Conservation (phyloP, 306 rosid genomes). For the Rubus parviflorus region DNA sequence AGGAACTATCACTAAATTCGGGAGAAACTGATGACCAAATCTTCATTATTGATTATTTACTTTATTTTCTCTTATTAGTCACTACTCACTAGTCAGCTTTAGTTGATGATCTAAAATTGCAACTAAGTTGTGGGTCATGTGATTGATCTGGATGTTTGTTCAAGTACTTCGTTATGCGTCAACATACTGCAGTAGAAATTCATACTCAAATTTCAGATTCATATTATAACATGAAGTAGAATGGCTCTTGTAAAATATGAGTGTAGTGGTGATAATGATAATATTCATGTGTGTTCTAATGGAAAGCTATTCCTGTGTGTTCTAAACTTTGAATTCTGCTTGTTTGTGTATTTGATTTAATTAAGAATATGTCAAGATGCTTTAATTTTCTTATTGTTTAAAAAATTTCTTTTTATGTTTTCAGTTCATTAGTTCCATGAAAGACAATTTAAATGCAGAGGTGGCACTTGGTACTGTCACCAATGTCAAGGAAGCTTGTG, state of each 20-base stretch:
- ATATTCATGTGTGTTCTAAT: neutral
- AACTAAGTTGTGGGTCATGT: neutral
- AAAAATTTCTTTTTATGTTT: conserved; percentile 22
- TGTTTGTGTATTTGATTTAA: conserved; percentile 9
- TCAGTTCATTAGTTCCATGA: conserved; percentile 95
- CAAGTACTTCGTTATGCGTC: neutral
- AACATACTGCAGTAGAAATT: neutral
- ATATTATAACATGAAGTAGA: neutral
- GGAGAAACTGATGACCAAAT: neutral
- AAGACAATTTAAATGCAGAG: conserved; percentile 96
- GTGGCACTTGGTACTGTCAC: conserved; percentile 98
- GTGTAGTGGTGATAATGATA: neutral
- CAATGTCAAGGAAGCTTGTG: conserved; percentile 97
- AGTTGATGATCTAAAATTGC: neutral
- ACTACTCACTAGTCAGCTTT: neutral
- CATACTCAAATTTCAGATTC: neutral
- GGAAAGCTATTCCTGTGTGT: neutral
- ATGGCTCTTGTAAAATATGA: neutral
- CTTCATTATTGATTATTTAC: neutral
- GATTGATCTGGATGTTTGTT: neutral
- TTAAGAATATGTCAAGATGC: neutral
- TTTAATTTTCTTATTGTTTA: neutral
- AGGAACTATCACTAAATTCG: neutral
- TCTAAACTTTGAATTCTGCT: neutral
- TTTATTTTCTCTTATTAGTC: neutral